phyloP scores from a whole-genome alignment of 2,329 filamentous ascomycete species.

The Diaporthe eres region DNA sequence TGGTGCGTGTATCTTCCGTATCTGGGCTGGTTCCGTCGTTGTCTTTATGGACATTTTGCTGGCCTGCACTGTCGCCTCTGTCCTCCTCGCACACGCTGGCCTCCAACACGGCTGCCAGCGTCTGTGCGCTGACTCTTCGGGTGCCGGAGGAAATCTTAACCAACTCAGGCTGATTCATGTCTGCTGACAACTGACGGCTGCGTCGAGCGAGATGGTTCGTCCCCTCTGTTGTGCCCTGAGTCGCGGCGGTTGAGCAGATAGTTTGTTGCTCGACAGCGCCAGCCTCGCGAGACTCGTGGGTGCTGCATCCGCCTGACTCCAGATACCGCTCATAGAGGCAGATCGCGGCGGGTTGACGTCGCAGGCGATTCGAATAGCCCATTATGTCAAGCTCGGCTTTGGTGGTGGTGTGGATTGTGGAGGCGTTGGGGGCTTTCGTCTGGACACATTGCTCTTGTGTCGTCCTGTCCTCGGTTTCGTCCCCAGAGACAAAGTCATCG shows the following conservation, averaged over 20 bases:
- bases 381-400: background rate
- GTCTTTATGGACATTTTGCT: background rate
- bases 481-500: background rate
- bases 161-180: background rate
- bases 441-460: background rate
- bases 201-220: background rate
- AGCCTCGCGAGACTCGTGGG: background rate
- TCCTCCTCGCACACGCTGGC: background rate
- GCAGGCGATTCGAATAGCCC: background rate
- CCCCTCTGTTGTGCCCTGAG: background rate
- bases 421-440: background rate
- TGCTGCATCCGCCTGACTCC: slow-evolving; percentile 3
- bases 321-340: background rate
- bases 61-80: background rate
- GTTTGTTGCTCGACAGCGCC: background rate
- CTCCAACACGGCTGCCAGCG: background rate
- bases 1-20: background rate
- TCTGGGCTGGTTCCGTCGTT: too few species aligned
- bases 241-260: background rate
- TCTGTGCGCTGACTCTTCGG: slow-evolving; percentile 1
- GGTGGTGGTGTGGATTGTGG: background rate
- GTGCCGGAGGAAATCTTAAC: background rate
- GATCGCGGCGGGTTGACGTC: background rate
- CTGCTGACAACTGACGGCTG: background rate
- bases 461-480: background rate